These are phyloP conservation scores for Botrytis cinerea DNA, from an alignment of 2,329 filamentous ascomycete genomes.

Conservation along the genomic window DNA sequence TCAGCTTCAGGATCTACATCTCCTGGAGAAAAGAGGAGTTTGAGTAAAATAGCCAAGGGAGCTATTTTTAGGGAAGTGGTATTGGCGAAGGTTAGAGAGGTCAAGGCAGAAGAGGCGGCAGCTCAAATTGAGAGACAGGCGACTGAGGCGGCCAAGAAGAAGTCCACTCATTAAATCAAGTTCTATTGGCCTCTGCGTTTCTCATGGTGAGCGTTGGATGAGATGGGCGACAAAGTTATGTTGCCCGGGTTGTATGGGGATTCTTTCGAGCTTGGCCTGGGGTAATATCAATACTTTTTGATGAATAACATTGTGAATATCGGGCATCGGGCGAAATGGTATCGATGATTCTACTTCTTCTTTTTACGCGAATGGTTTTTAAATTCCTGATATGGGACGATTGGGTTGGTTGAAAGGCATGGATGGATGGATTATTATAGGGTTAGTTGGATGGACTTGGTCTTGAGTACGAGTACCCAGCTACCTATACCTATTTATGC, in stretches of 20 bases:
- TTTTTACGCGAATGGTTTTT: conserved; percentile 1
- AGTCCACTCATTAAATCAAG: conserved; percentile 27
- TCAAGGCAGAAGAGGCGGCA: conserved; percentile 81
- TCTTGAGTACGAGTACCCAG: conserved; percentile 5
- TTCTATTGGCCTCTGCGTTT: not conserved
- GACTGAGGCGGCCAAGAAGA: conserved; percentile 37
- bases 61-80: conserved; percentile 94
- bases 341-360: conserved; percentile 19
- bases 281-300: conserved; percentile 17
- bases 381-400: conserved; percentile 12
- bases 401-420: conserved; percentile 11
- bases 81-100: conserved; percentile 87
- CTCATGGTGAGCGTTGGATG: not conserved
- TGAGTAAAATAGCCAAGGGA: conserved; percentile 56
- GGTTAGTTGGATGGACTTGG: conserved; percentile 8
- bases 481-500: conserved; percentile 14
- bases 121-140: conserved; percentile 58
- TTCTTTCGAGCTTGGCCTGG: conserved; percentile 16
- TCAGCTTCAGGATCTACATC: conserved; percentile 25
- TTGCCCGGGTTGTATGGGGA: conserved; percentile 6
- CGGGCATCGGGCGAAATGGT: not conserved
- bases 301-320: conserved; percentile 23
- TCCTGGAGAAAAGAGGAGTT: conserved; percentile 45
- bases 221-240: not conserved
- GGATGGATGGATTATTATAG: conserved; percentile 19